Conservation (phyloP, 176 grass and related monocot genomes). For the Oryza australiensis region DNA sequence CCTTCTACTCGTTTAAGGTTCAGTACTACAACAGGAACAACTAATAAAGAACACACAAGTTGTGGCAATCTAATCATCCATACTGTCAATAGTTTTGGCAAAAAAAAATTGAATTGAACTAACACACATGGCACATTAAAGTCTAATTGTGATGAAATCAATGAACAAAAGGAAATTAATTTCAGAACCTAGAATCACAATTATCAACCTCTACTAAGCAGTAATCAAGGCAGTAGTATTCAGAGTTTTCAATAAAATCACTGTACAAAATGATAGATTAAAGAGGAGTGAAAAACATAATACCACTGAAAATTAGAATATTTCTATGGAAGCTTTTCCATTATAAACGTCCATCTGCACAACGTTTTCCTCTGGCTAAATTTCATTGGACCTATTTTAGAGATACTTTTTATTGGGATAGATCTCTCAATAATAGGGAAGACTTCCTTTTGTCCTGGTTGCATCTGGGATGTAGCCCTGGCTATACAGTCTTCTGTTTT, state of each 20-base stretch:
- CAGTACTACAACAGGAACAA: background rate
- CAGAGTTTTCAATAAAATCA: background rate
- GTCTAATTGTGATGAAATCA: background rate
- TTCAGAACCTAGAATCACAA: background rate
- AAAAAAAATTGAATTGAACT: background rate
- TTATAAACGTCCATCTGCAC: too few relatives aligned
- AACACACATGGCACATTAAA: background rate
- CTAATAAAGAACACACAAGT: background rate
- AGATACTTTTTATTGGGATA: background rate
- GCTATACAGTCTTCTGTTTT: background rate
- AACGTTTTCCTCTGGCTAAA: background rate
- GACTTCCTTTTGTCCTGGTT: too few relatives aligned
- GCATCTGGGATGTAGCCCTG: background rate
- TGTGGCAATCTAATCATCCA: background rate
- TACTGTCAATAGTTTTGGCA: background rate
- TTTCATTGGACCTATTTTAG: background rate
- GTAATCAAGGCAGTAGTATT: too few relatives aligned
- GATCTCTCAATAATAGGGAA: too few relatives aligned
- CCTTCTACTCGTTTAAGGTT: slow-evolving; percentile 27
- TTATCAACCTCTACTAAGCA: too few relatives aligned
- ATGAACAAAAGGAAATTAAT: background rate
- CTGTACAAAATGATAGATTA: background rate
- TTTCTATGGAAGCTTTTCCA: too few relatives aligned
- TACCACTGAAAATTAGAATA: too few relatives aligned
- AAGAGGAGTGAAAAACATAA: background rate